Conservation (phyloP, 2,329 filamentous ascomycete genomes). For the Corinectria fuckeliana region DNA sequence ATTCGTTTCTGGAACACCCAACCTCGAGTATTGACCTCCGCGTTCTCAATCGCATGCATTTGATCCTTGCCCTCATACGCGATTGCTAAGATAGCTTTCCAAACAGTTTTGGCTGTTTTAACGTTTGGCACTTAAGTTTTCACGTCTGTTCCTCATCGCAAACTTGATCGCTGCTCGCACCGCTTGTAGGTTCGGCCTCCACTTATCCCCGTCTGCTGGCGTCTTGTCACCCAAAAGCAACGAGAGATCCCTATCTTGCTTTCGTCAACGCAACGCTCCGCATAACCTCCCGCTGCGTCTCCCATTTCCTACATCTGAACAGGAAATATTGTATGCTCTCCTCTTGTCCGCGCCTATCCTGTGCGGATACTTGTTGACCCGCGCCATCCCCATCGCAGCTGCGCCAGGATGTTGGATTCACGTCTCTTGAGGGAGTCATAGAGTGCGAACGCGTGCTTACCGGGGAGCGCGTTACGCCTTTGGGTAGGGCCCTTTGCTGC, state of each 20-base stretch:
- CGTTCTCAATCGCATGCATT: no score
- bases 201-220: not conserved
- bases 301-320: not conserved
- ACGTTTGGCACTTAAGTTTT: not conserved
- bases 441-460: not conserved
- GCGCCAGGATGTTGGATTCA: not conserved
- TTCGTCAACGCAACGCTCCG: not conserved
- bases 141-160: conserved; percentile 4
- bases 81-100: no score
- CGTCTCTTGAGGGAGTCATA: not conserved
- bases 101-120: not conserved
- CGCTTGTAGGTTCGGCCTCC: conserved; percentile 1
- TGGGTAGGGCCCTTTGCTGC: not conserved
- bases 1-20: no score
- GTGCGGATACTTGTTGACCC: conserved; percentile 9
- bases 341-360: conserved; percentile 5
- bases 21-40: no score
- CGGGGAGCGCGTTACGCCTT: conserved; percentile 2
- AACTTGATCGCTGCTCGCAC: conserved; percentile 14
- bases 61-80: no score
- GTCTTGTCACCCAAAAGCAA: not conserved
- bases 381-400: not conserved
- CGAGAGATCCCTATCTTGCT: not conserved
- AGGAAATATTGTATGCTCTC: not conserved
- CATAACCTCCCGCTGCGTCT: not conserved